Evolutionary conservation across 2,329 filamentous ascomycete species (phyloP).

Genomic region (Fusarium sp.): DNA sequence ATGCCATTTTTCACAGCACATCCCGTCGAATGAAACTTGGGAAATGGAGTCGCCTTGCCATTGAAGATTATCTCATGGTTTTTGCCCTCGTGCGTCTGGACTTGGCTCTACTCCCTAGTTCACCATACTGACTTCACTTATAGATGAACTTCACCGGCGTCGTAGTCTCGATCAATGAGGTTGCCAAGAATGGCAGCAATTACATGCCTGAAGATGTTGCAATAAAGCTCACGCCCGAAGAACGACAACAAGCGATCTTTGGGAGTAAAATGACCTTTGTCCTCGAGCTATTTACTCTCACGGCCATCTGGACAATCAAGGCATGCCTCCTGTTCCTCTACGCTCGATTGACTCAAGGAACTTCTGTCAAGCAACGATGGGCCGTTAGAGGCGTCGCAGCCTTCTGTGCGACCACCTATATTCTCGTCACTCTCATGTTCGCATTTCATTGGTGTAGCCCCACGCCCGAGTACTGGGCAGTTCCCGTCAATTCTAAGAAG

Average conservation of each 20-base stretch:
- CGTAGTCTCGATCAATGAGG: constrained; percentile 60
- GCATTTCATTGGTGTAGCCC: constrained; percentile 69
- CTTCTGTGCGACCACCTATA: constrained; percentile 62
- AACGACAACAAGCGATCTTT: constrained; percentile 60
- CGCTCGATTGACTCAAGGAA: constrained; percentile 62
- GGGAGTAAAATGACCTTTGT: constrained; percentile 70
- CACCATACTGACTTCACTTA: constrained; percentile 7
- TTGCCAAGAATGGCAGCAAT: constrained; percentile 62
- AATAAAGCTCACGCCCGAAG: constrained; percentile 61
- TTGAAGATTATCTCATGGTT: constrained; percentile 72
- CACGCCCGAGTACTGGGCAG: constrained; percentile 66
- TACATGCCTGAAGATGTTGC: constrained; percentile 58
- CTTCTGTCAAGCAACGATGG: constrained; percentile 52
- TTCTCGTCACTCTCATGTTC: constrained; percentile 66
- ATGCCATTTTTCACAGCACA: constrained; percentile 16
- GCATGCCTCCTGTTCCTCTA: constrained; percentile 68
- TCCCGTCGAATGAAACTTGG: constrained; percentile 59
- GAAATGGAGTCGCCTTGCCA: constrained; percentile 63
- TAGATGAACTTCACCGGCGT: constrained; percentile 58
- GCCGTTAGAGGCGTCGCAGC: constrained; percentile 60
- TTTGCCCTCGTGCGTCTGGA: constrained; percentile 59
- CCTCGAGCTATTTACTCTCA: constrained; percentile 67
- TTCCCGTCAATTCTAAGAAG: constrained; percentile 56
- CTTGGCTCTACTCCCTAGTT: neutral
- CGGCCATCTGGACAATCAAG: constrained; percentile 68